Conservation (phyloP, 345 rosid species). For the Euphorbia peplus region DNA sequence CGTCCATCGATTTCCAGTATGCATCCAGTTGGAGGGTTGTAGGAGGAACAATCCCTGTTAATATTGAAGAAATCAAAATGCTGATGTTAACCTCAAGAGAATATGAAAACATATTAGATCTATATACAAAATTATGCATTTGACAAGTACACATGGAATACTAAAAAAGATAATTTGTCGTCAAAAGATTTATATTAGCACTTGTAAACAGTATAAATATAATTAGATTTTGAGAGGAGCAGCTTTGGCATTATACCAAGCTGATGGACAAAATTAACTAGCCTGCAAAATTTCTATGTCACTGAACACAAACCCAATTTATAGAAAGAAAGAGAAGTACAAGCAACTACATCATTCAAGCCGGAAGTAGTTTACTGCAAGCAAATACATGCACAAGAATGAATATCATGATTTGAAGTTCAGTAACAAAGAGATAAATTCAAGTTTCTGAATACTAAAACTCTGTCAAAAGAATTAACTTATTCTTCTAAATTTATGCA, state of each 20-base stretch:
- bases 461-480: neutral
- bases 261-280: no score
- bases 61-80: slow-evolving; percentile 13
- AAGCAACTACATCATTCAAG: no score
- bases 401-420: neutral
- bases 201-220: neutral
- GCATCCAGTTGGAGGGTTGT: slow-evolving; percentile 65
- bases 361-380: no score
- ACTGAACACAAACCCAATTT: no score
- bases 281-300: no score
- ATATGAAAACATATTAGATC: neutral
- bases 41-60: slow-evolving; percentile 75
- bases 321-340: no score
- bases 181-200: neutral
- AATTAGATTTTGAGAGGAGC: neutral
- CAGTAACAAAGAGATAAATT: neutral
- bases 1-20: slow-evolving; percentile 91
- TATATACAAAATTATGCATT: neutral
- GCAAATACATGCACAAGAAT: neutral
- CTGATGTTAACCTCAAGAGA: neutral
- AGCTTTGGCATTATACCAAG: neutral
- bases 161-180: neutral
- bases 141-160: no score
- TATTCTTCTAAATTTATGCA: neutral
- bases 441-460: neutral